These are phyloP conservation scores for Colletotrichum australisinense DNA, from an alignment of 2,329 filamentous ascomycete species.

Conservation along the genomic window DNA sequence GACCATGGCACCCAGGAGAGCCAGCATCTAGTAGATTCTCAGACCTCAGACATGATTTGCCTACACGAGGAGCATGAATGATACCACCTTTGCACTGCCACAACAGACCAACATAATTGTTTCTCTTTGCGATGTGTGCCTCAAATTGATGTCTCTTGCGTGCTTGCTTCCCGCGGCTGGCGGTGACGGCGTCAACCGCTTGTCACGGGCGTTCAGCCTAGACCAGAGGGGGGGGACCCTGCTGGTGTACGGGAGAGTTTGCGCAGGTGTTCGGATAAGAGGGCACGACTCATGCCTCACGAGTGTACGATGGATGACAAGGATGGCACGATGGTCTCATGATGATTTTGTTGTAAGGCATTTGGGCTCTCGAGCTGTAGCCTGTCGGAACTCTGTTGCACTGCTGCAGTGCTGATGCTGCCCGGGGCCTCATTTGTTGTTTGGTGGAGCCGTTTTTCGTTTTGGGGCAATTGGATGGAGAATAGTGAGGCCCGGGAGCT, in stretches of 20 bases:
- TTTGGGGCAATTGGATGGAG: background rate
- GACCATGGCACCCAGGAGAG: constrained; percentile 83
- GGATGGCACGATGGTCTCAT: constrained; percentile 1
- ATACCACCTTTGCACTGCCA: background rate
- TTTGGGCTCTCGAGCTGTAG: constrained; percentile 12
- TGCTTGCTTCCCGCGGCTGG: background rate
- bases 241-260: background rate
- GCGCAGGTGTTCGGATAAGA: no score
- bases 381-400: background rate
- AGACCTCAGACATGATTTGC: background rate
- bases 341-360: background rate
- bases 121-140: background rate
- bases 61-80: constrained; percentile 6
- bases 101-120: background rate
- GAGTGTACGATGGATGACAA: background rate
- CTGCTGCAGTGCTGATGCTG: background rate
- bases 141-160: background rate
- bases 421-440: background rate
- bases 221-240: background rate
- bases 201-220: background rate
- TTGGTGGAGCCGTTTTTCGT: background rate
- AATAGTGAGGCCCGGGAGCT: constrained; percentile 2
- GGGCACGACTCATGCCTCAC: background rate
- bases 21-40: constrained; percentile 70
- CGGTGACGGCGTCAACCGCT: background rate